phyloP scores from a whole-genome alignment of 805 yeast genomes.

The Monosporozyma aquatica region DNA sequence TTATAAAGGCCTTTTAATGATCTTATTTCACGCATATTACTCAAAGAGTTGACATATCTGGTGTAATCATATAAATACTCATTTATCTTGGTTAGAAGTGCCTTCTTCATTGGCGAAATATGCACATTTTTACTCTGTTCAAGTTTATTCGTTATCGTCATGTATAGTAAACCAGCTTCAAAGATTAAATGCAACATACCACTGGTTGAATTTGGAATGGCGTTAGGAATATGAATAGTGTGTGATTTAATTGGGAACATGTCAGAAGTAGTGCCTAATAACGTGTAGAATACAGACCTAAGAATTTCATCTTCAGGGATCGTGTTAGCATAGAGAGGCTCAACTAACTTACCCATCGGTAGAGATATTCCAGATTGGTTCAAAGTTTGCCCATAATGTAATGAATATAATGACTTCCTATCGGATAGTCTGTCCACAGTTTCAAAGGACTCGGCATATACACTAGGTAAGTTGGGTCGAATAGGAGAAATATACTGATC shows the following conservation, averaged over 20 bases:
- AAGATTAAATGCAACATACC: slow-evolving; percentile 46
- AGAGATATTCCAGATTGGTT: slow-evolving; percentile 6
- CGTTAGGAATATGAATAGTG: slow-evolving; percentile 38
- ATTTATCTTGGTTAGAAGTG: slow-evolving; percentile 44
- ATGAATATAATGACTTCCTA: slow-evolving; percentile 30
- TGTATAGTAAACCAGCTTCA: slow-evolving; percentile 67
- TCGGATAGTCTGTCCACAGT: slow-evolving; percentile 33
- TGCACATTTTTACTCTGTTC: slow-evolving; percentile 24
- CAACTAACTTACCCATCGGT: slow-evolving; percentile 16
- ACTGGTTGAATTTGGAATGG: slow-evolving; percentile 46
- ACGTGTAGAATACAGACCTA: slow-evolving; percentile 41
- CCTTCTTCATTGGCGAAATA: slow-evolving; percentile 49
- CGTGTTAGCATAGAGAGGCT: slow-evolving; percentile 29
- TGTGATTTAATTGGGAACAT: slow-evolving; percentile 39
- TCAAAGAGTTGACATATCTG: slow-evolving; percentile 36
- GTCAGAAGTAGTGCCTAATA: slow-evolving; percentile 55
- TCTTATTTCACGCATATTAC: slow-evolving; percentile 30
- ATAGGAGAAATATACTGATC: slow-evolving; percentile 6
- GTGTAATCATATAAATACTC: slow-evolving; percentile 37
- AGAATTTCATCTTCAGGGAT: slow-evolving; percentile 36
- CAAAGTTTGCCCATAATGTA: slow-evolving; percentile 11
- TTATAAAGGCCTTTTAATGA: slow-evolving; percentile 26
- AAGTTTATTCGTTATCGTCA: slow-evolving; percentile 32
- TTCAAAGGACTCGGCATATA: slow-evolving; percentile 34
- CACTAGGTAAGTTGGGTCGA: slow-evolving; percentile 16